phyloP scores from a whole-genome alignment of 1,284 basidiomycete species.

The Marasmius fiardii region DNA sequence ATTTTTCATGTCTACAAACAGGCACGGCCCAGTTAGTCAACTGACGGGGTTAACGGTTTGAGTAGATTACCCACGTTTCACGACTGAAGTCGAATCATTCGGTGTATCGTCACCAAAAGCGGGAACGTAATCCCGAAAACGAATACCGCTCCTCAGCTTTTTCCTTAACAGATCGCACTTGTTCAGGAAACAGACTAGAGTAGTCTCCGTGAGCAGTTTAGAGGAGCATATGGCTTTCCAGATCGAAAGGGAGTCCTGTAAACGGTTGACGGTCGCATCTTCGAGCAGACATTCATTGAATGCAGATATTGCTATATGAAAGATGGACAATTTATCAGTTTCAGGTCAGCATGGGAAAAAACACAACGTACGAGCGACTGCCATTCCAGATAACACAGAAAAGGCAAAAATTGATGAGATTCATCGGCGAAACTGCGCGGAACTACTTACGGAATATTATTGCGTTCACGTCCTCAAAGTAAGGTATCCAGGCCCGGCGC shows the following conservation, averaged over 20 bases:
- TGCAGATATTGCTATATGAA: conserved; percentile 50
- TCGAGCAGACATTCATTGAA: conserved; percentile 65
- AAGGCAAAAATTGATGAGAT: neutral
- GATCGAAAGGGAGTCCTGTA: conserved; percentile 64
- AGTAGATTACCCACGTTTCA: conserved; percentile 35
- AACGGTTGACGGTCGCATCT: conserved; percentile 55
- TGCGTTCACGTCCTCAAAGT: conserved; percentile 61
- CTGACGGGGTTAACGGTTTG: neutral
- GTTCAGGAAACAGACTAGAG: conserved; percentile 64
- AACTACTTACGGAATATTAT: conserved; percentile 54
- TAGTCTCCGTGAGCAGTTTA: conserved; percentile 52
- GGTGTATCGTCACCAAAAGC: conserved; percentile 28
- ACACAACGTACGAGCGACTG: conserved; percentile 31
- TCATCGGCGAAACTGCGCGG: neutral
- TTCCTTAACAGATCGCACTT: conserved; percentile 53
- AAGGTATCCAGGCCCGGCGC: conserved; percentile 62
- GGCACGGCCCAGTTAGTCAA: conserved; percentile 22
- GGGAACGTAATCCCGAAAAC: conserved; percentile 29
- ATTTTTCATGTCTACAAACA: conserved; percentile 21
- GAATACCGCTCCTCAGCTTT: conserved; percentile 31
- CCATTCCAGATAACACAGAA: no score
- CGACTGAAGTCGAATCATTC: conserved; percentile 29
- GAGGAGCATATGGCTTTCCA: conserved; percentile 58
- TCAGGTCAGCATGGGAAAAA: neutral
- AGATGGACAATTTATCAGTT: neutral